phyloP scores from a whole-genome alignment of 805 yeast species.

The Kluyveromyces lactis region DNA sequence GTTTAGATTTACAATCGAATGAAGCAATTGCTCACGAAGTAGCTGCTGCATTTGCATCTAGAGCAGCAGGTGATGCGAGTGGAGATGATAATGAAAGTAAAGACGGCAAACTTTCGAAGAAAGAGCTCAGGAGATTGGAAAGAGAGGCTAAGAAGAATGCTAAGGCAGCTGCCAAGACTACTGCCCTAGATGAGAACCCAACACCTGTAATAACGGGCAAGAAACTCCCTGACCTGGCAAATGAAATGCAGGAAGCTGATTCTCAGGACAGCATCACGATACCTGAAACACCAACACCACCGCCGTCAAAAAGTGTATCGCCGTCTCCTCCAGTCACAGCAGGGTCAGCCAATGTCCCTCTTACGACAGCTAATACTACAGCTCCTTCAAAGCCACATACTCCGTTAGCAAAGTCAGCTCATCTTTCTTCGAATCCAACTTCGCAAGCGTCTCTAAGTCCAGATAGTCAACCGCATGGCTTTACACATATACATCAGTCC shows the following conservation, averaged over 20 bases:
- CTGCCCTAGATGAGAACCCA: slow-evolving; percentile 5
- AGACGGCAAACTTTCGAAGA: slow-evolving; percentile 23
- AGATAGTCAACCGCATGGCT: slow-evolving; percentile 11
- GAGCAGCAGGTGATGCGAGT: slow-evolving; percentile 20
- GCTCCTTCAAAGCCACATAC: slow-evolving; percentile 6
- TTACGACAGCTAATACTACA: slow-evolving; percentile 5
- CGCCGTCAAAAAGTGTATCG: slow-evolving; percentile 2
- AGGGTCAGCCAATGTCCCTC: slow-evolving; percentile 1
- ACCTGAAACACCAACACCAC: slow-evolving; percentile 1
- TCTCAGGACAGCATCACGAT: not conserved
- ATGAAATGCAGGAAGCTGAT: slow-evolving; percentile 7
- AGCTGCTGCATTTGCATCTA: slow-evolving; percentile 32
- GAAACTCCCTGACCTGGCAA: not conserved
- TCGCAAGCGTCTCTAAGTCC: slow-evolving; percentile 5
- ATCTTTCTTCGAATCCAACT: not conserved
- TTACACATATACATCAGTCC: slow-evolving; percentile 27
- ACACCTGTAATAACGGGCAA: slow-evolving; percentile 4
- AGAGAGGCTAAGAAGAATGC: slow-evolving; percentile 31
- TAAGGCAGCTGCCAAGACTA: slow-evolving; percentile 20
- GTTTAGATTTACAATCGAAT: slow-evolving; percentile 56
- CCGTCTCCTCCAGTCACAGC: slow-evolving; percentile 3
- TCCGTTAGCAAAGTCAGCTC: slow-evolving; percentile 1
- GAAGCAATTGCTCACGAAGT: slow-evolving; percentile 46
- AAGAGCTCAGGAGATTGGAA: slow-evolving; percentile 28
- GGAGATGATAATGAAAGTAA: slow-evolving; percentile 15